phyloP scores from a whole-genome alignment of 2,329 filamentous ascomycete genomes.

The Emmonsiellopsis sp. region DNA sequence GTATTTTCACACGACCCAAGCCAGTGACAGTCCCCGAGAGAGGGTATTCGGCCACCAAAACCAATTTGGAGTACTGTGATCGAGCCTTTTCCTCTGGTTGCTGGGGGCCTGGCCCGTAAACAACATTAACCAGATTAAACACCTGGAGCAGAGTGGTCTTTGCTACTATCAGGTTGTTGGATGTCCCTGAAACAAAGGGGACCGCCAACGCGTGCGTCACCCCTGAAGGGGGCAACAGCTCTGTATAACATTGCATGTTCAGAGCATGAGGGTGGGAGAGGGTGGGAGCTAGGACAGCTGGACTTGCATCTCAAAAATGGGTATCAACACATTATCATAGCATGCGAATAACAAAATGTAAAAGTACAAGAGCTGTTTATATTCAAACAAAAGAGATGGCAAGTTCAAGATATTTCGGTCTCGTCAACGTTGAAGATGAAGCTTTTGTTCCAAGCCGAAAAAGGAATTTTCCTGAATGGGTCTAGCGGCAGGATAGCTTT shows the following conservation, averaged over 20 bases:
- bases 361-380: background rate
- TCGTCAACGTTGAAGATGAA: background rate
- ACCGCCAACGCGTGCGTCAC: constrained; percentile 80
- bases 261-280: background rate
- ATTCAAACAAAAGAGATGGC: background rate
- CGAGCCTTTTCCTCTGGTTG: constrained; percentile 45
- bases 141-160: constrained; percentile 90
- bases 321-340: background rate
- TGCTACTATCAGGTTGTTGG: constrained; percentile 80
- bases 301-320: background rate
- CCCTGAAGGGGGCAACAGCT: constrained; percentile 87
- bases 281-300: background rate
- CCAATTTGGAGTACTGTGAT: constrained; percentile 63
- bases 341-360: background rate
- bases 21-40: constrained; percentile 79
- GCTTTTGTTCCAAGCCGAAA: background rate
- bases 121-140: constrained; percentile 62
- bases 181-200: constrained; percentile 64
- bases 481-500: background rate
- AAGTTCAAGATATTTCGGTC: background rate
- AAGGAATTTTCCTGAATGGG: background rate
- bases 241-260: constrained; percentile 92
- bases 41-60: constrained; percentile 74
- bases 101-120: constrained; percentile 34
- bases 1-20: constrained; percentile 65